phyloP scores from a whole-genome alignment of 2,329 filamentous ascomycete genomes.

The Juglanconis sp. region DNA sequence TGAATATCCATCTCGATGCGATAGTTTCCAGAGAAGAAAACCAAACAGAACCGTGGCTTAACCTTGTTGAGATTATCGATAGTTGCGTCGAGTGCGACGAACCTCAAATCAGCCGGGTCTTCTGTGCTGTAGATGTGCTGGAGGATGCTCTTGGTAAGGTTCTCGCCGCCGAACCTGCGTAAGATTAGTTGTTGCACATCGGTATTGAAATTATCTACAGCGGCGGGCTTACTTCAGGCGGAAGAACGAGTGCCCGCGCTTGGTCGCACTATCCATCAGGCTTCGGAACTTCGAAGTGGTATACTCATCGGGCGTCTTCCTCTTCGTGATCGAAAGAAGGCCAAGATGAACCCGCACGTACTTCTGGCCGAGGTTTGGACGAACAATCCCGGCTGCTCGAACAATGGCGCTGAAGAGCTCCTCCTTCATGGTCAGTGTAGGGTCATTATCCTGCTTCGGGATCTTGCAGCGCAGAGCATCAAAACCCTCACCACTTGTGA shows the following conservation, averaged over 20 bases:
- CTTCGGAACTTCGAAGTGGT: neutral
- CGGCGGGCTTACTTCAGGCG: neutral
- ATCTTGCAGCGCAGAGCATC: neutral
- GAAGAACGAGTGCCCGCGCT: conserved; percentile 4
- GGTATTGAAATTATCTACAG: neutral
- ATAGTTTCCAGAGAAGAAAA: conserved; percentile 19
- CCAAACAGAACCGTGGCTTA: conserved; percentile 13
- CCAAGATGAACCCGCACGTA: conserved; percentile 14
- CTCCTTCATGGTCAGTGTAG: neutral
- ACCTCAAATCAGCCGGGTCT: neutral
- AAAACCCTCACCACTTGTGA: neutral
- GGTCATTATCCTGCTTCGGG: neutral
- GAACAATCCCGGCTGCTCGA: neutral
- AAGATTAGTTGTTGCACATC: neutral
- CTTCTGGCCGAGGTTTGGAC: neutral
- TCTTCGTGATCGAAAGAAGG: neutral
- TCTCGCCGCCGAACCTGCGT: conserved; percentile 3
- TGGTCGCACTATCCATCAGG: neutral
- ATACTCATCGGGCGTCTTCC: neutral
- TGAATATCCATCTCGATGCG: conserved; percentile 22
- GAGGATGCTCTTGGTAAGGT: conserved; percentile 3
- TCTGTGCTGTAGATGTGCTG: conserved; percentile 10
- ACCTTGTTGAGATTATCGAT: conserved; percentile 11
- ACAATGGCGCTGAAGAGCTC: neutral
- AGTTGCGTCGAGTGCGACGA: neutral